A percentile compares a stretch with the other conserved stretches of the same genome.
These are phyloP conservation scores for Curvularia eragrostidis DNA, from an alignment of 2,329 filamentous ascomycete species.

Conservation along the genomic window DNA sequence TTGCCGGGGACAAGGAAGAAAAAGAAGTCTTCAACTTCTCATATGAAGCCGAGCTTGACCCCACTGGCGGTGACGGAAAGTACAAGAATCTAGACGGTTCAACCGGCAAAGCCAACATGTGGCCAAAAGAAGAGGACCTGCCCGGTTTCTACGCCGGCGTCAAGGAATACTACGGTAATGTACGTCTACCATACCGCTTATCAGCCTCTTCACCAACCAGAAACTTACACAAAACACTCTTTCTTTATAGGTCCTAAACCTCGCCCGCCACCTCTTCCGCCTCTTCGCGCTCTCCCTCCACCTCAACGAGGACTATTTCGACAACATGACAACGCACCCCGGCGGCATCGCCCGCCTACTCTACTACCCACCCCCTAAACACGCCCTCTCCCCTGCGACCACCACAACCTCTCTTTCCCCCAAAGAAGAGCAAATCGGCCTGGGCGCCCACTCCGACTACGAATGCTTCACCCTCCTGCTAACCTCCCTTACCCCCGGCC, in stretches of 20 bases:
- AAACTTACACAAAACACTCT: not conserved
- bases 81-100: slow-evolving; percentile 53
- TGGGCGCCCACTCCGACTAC: slow-evolving; percentile 50
- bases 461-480: slow-evolving; percentile 47
- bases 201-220: not conserved
- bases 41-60: slow-evolving; percentile 52
- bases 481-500: slow-evolving; percentile 36
- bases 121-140: slow-evolving; percentile 50
- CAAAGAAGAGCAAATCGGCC: slow-evolving; percentile 41
- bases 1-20: slow-evolving; percentile 51
- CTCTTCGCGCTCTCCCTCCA: slow-evolving; percentile 51
- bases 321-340: slow-evolving; percentile 50
- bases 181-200: not conserved
- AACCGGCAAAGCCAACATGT: slow-evolving; percentile 46
- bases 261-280: slow-evolving; percentile 51
- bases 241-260: slow-evolving; percentile 36
- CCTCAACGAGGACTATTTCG: slow-evolving; percentile 51
- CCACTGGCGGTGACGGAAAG: slow-evolving; percentile 50
- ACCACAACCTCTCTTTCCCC: not conserved
- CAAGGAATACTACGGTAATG: slow-evolving; percentile 47
- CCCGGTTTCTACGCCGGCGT: slow-evolving; percentile 50
- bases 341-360: slow-evolving; percentile 52
- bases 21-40: slow-evolving; percentile 55
- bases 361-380: slow-evolving; percentile 48
- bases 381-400: slow-evolving; percentile 14